Base-by-base conservation (phyloP, 2,329 filamentous ascomycete genomes). In the Botrytis hyacinthi region DNA sequence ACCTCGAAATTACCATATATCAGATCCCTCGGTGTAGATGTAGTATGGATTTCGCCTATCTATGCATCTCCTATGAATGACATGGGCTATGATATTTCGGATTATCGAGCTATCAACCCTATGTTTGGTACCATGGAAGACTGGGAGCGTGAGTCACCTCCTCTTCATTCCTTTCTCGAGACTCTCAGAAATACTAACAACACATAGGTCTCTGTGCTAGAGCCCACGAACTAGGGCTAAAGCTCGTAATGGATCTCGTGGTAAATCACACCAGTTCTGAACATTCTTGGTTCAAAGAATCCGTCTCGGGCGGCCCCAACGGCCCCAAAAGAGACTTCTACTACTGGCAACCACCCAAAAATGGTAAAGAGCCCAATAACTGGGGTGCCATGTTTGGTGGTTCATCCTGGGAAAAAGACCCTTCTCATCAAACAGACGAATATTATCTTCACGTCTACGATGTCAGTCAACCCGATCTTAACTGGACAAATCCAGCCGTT, bases 71-170 rank as follows among this genome's bases (percentile, higher is more conserved):
- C 91, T 0, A 88, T 91, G 78, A 83, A 88, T 6, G 91, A 93
- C 75, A 91, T 92, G 90, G 91, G 91, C 42, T 93, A 93, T 78
- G 91, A 93, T 76, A 88, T 93, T n/a, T 87, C 87, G 0, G 87
- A 93, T 79, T 93, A 93, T 76, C 86, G 89, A 76, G 85, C 84
- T 57, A 90, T 94, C 44, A 87, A 92, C 75, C 84, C 87, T 0
- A 86, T 87, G 1, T 94, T 92, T 75, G 92, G 92, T 8, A 90
- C 88, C 1, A 83, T 93, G 20, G 83, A 85, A 61, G 91, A 94
- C 79, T 88, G 93, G 40, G 90, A 93, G 68, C 81, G 82, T 68
- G 20, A 54, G 65, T 46, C 20, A 14, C 9, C 18, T 1, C 16
- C 18, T 32, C 32, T 1, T 9, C 18, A 67, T 18, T 0, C 7